These are phyloP conservation scores for Moesziomyces globuligerus DNA, from an alignment of 1,284 basidiomycete genomes.

Conservation along the genomic window DNA sequence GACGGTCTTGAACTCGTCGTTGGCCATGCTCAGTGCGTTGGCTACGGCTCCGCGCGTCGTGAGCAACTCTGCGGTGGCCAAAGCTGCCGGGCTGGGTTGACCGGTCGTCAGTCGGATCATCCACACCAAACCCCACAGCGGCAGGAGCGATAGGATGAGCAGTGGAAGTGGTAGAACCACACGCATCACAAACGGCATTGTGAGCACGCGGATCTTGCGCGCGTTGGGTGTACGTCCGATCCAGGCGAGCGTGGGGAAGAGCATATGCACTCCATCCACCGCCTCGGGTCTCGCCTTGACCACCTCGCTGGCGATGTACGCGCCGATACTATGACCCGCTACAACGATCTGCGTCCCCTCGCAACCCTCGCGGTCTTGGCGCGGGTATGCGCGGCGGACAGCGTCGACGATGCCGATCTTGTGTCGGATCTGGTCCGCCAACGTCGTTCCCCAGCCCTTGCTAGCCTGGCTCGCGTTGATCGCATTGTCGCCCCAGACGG, in stretches of 20 bases:
- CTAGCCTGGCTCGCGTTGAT: conserved; percentile 15
- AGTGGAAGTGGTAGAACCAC: conserved; percentile 37
- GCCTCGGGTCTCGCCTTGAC: conserved; percentile 27
- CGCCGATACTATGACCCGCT: conserved; percentile 53
- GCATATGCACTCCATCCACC: conserved; percentile 46
- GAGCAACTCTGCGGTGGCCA: conserved; percentile 47
- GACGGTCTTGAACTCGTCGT: conserved; percentile 50
- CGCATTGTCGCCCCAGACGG: conserved; percentile 22
- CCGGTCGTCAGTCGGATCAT: conserved; percentile 30
- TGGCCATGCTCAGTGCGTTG: conserved; percentile 51
- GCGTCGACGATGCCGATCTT: conserved; percentile 49
- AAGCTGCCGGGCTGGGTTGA: conserved; percentile 21
- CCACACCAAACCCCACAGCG: conserved; percentile 32
- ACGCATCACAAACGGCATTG: neutral
- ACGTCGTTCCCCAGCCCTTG: conserved; percentile 27
- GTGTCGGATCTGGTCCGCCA: conserved; percentile 52
- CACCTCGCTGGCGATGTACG: conserved; percentile 48
- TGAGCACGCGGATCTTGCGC: conserved; percentile 8
- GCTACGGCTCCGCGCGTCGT: conserved; percentile 35
- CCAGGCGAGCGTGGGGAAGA: conserved; percentile 56
- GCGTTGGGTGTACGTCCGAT: conserved; percentile 55
- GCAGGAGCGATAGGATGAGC: conserved; percentile 45
- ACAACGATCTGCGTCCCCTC: conserved; percentile 42
- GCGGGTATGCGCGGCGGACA: conserved; percentile 24
- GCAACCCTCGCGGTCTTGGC: too few relatives aligned